phyloP scores from a whole-genome alignment of 2,329 filamentous ascomycete species.

The Diaporthe citriasiana region DNA sequence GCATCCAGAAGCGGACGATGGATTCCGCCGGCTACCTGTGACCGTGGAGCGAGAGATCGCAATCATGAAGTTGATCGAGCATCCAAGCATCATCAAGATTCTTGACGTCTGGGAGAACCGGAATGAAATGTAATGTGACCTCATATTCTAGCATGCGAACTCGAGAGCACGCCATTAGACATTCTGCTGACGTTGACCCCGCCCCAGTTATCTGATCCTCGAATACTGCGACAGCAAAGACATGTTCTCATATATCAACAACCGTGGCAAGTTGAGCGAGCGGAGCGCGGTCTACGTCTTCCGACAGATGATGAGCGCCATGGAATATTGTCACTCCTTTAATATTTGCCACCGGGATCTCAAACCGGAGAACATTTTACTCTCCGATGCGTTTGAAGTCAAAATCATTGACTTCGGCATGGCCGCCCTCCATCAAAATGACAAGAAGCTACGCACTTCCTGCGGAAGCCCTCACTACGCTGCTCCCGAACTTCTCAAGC shows the following conservation, averaged over 20 bases:
- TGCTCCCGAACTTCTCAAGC: constrained; percentile 89
- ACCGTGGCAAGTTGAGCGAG: constrained; percentile 80
- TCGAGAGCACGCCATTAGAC: background rate
- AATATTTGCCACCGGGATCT: constrained; percentile 97
- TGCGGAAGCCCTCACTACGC: constrained; percentile 98
- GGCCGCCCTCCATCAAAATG: constrained; percentile 89
- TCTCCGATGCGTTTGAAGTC: constrained; percentile 81
- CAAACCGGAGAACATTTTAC: constrained; percentile 96
- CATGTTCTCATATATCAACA: constrained; percentile 87
- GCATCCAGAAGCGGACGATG: constrained; percentile 67
- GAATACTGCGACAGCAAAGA: constrained; percentile 88
- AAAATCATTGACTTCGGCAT: constrained; percentile 99
- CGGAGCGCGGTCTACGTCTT: constrained; percentile 87
- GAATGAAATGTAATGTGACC: constrained; percentile 83
- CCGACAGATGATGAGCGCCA: constrained; percentile 90
- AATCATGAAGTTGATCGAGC: constrained; percentile 96
- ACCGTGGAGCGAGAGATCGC: constrained; percentile 95
- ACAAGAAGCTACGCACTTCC: constrained; percentile 84
- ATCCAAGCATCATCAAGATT: constrained; percentile 93
- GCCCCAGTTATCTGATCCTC: constrained; percentile 88
- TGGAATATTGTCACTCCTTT: constrained; percentile 93
- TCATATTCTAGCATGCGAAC: background rate
- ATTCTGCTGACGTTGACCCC: constrained; percentile 40
- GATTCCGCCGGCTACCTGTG: constrained; percentile 82
- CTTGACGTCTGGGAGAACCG: constrained; percentile 99